Conservation (phyloP, 78 protist genomes). For the Tieghemostelium lacteum region DNA sequence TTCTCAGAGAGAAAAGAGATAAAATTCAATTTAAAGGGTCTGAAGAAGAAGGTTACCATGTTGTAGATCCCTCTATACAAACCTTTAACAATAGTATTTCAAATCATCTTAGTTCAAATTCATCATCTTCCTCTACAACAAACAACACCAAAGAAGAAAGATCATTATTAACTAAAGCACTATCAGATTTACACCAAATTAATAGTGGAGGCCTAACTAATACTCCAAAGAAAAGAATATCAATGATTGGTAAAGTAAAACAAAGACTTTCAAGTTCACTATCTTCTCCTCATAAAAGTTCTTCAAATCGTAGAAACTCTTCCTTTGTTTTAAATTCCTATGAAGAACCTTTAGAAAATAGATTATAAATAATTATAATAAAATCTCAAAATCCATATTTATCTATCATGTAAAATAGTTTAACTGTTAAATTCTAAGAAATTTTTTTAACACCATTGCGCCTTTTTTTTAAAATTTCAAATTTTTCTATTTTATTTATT, state of each 20-base stretch:
- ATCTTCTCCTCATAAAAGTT: conserved; percentile 5
- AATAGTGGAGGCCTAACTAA: background rate
- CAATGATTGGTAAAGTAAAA: conserved; percentile 38
- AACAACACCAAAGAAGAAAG: background rate
- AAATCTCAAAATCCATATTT: no score
- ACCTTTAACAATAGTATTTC: no score
- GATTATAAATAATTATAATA: no score
- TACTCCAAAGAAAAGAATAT: conserved; percentile 70
- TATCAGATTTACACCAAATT: conserved; percentile 23
- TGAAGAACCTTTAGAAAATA: background rate
- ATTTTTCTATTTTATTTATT: no score
- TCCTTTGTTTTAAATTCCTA: conserved; percentile 56
- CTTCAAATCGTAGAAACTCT: conserved; percentile 36
- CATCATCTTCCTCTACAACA: no score
- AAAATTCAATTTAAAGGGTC: conserved; percentile 26
- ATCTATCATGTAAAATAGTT: no score
- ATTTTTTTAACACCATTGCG: no score
- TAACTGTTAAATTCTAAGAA: no score
- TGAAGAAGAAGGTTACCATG: conserved; percentile 59
- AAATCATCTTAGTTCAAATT: no score
- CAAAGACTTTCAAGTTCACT: conserved; percentile 15
- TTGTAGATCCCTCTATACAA: conserved; percentile 17
- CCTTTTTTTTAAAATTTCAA: no score
- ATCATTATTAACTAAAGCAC: conserved; percentile 5
- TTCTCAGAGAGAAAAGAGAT: background rate